phyloP scores from a whole-genome alignment of 495 filamentous ascomycete species.

The Aeminium ludgeri region DNA sequence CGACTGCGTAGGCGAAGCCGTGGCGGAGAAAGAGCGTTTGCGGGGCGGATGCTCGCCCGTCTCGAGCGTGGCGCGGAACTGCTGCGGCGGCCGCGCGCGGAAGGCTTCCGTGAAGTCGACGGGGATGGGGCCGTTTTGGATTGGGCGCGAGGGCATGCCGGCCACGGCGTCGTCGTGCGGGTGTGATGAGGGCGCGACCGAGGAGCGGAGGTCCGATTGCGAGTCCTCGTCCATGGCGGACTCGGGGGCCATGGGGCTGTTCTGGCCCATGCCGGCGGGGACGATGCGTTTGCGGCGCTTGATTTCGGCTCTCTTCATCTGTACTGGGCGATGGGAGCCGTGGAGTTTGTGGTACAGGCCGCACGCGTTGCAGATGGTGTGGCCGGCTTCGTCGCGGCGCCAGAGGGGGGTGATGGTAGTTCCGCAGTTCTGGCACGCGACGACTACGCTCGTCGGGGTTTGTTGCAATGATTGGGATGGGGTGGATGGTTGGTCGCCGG shows the following conservation, averaged over 20 bases:
- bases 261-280: slow-evolving; percentile 37
- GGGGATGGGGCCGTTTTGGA: slow-evolving; percentile 13
- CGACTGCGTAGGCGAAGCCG: background rate
- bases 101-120: slow-evolving; percentile 24
- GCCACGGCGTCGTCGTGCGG: background rate
- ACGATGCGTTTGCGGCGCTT: slow-evolving; percentile 93
- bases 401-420: slow-evolving; percentile 95
- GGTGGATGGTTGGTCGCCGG: background rate
- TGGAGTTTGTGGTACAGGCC: slow-evolving; percentile 97
- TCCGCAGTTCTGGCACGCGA: slow-evolving; percentile 92
- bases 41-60: slow-evolving; percentile 36
- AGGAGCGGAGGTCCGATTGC: background rate
- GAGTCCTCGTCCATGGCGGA: slow-evolving; percentile 10
- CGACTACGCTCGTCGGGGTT: slow-evolving; percentile 43
- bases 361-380: slow-evolving; percentile 97
- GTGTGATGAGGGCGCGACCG: background rate
- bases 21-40: slow-evolving; percentile 50
- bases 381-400: slow-evolving; percentile 84
- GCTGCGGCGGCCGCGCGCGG: slow-evolving; percentile 8
- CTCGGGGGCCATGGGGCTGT: slow-evolving; percentile 2
- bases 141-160: background rate
- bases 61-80: slow-evolving; percentile 19
- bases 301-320: slow-evolving; percentile 95
- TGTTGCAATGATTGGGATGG: background rate
- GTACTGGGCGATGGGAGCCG: slow-evolving; percentile 75